Evolutionary conservation across 495 filamentous ascomycete genomes (phyloP).

Genomic region (Diplogelasinospora grovesii): DNA sequence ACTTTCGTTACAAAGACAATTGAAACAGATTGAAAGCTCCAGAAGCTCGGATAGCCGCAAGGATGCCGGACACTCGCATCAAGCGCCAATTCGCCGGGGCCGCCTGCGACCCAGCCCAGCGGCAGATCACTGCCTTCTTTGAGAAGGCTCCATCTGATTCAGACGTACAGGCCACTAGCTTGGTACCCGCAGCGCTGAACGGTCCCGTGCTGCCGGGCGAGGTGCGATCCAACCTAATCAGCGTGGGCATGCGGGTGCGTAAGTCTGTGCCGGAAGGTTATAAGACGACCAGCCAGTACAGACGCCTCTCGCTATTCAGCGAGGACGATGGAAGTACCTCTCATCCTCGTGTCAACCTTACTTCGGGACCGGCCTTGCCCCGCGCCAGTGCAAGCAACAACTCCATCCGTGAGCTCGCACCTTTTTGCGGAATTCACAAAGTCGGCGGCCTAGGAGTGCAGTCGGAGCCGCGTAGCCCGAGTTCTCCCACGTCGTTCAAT

Average conservation of each 20-base stretch:
- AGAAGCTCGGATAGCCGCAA: too few species aligned
- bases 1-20: too few species aligned
- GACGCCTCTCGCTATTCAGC: slow-evolving; percentile 38
- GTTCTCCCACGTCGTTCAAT: too few species aligned
- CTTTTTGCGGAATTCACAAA: slow-evolving; percentile 71
- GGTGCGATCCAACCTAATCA: slow-evolving; percentile 72
- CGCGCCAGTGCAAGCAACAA: too few species aligned
- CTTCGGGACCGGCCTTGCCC: too few species aligned
- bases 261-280: slow-evolving; percentile 90
- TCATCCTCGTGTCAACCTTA: too few species aligned
- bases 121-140: slow-evolving; percentile 47
- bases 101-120: slow-evolving; percentile 41
- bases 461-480: slow-evolving; percentile 11
- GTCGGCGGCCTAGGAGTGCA: slow-evolving; percentile 51
- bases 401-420: slow-evolving; percentile 52
- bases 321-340: too few species aligned
- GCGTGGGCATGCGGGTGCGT: slow-evolving; percentile 86
- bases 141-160: slow-evolving; percentile 7
- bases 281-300: slow-evolving; percentile 58
- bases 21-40: too few species aligned
- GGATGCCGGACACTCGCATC: slow-evolving; percentile 38
- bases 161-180: too few species aligned
- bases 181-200: slow-evolving; percentile 33
- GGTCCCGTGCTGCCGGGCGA: slow-evolving; percentile 49
- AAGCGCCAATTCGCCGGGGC: slow-evolving; percentile 48